Base-by-base conservation (phyloP, 495 filamentous ascomycete genomes). In the Thermothielavioides terrestris region DNA sequence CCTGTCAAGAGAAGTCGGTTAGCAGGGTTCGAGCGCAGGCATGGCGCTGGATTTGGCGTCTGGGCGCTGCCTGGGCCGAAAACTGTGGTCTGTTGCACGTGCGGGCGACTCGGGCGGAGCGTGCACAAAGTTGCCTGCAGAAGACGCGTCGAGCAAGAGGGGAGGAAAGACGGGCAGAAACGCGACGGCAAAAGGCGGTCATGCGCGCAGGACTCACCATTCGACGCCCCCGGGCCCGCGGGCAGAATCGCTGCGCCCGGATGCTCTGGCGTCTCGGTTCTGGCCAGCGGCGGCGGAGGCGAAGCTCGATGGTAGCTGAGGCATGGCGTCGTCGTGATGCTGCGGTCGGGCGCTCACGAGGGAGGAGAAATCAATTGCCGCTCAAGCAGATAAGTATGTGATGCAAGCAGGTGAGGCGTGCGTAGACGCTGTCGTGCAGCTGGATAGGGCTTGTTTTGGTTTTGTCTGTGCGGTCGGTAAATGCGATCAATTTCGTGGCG, bases 261-360 rank as follows among this genome's bases (percentile, higher is more conserved):
- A 49, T 42, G 56, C 63, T 54, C 65, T 57, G 3, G 59, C 76
- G 51, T 78, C 75, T 61, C 73, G 71, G 57, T 70, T 79, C 68
- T 86, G 84, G 64, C 84, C 84, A 56, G 85, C 84, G 55, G 85
- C 85, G 53, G 85, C 85, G 56, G 84, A 86, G 63, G 85, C 85
- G 75, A 89, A 89, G 77, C 83, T 88, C 53, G 85, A 88, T 53
- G 84, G 78, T 59, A 88, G 78, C 81, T 65, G 83, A 81, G 84
- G 77, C 85, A 89, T 89, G 41, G 31, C 25, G 15, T 10, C 5
- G n/a, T 3, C 6, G 37, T n/a, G n/a, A n/a, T n/a, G n/a, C n/a
- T n/a, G n/a, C n/a, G 4, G n/a, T 15, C 12, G n/a, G 30, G 40
- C 23, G 12, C 23, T 15, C 12, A 36, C 30, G 15, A 40, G 35